phyloP scores from a whole-genome alignment of 257 asterid genomes.

The Apocynum venetum region DNA sequence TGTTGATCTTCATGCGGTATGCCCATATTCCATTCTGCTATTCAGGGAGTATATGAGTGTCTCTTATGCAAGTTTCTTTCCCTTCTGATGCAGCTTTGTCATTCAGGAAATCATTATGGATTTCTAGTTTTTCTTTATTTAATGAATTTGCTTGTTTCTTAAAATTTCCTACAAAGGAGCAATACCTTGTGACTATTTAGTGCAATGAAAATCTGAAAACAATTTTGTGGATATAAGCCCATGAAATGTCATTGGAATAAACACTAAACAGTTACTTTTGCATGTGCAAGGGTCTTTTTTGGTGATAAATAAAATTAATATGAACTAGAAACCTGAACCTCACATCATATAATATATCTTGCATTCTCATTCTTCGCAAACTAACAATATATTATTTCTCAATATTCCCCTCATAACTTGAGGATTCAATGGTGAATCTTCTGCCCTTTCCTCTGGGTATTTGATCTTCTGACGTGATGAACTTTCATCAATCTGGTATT shows the following conservation, averaged over 20 bases:
- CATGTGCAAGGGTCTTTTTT: neutral
- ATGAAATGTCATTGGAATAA: neutral
- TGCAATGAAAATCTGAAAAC: neutral
- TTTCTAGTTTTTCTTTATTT: neutral
- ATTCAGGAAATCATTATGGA: neutral
- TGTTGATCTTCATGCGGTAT: constrained; percentile 99
- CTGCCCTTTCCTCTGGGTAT: neutral
- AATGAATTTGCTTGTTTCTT: neutral
- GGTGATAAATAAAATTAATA: neutral
- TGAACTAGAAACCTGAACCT: neutral
- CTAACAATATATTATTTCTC: neutral
- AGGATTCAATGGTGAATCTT: neutral
- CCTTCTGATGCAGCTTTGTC: neutral
- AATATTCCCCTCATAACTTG: neutral
- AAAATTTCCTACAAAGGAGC: neutral
- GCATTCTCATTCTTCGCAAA: neutral
- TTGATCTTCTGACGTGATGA: neutral
- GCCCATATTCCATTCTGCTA: constrained; percentile 17
- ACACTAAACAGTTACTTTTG: neutral
- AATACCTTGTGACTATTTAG: neutral
- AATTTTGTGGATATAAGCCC: neutral
- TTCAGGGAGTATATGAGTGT: neutral
- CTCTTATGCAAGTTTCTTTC: neutral
- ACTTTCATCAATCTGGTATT: neutral
- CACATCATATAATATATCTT: neutral